Percentiles rank a stretch among this genome's conserved stretches.
Conservation (phyloP, 495 filamentous ascomycete species). For the Hyaloscypha hepaticicola region DNA sequence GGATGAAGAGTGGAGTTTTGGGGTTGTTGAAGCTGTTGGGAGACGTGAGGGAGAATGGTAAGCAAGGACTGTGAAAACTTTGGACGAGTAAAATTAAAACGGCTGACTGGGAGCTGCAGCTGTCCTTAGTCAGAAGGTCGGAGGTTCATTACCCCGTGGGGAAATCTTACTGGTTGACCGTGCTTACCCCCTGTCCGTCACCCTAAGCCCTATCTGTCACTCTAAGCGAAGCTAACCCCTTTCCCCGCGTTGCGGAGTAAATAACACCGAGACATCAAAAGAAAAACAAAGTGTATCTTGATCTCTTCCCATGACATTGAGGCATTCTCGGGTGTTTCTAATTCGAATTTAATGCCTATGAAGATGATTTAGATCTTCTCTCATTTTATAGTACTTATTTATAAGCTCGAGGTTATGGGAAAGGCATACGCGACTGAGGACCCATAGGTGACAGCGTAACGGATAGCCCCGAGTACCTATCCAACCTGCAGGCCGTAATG, state of each 20-base stretch:
- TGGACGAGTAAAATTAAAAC: background rate
- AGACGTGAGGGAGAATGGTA: slow-evolving; percentile 2
- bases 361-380: too few species aligned
- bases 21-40: background rate
- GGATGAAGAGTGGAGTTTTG: background rate
- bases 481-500: too few species aligned
- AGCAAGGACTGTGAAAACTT: background rate
- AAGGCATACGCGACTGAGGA: too few species aligned
- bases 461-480: too few species aligned
- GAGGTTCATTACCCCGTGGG: background rate
- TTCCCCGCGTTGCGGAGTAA: background rate
- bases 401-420: too few species aligned
- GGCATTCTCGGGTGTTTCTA: too few species aligned
- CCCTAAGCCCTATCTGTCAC: background rate
- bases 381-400: too few species aligned
- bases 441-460: too few species aligned
- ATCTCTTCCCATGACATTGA: background rate
- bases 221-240: background rate
- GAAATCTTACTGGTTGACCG: background rate
- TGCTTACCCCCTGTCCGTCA: background rate
- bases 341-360: too few species aligned
- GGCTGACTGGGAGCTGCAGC: background rate
- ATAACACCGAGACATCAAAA: background rate
- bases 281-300: background rate
- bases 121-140: background rate